A percentile compares a stretch with the other conserved stretches of the same genome.
Evolutionary conservation across 768 basidiomycete species (phyloP).

Genomic region (Russula virescens): DNA sequence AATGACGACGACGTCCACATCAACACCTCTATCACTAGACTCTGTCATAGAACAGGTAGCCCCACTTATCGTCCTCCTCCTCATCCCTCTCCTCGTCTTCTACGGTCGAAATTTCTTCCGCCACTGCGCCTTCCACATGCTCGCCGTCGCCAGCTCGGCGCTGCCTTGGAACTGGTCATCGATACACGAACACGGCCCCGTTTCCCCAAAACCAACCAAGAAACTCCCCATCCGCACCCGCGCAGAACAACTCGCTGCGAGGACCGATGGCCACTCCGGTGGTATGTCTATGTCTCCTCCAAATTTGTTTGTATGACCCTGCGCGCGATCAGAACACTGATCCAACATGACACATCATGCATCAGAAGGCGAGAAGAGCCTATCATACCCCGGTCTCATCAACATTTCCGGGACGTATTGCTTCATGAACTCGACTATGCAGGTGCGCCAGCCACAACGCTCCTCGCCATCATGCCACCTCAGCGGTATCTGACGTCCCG

Average conservation of each 20-base stretch:
- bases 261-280: slow-evolving; percentile 33
- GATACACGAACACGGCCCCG: slow-evolving; percentile 16
- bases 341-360: not conserved
- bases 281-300: slow-evolving; percentile 12
- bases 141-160: slow-evolving; percentile 49
- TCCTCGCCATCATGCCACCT: not conserved
- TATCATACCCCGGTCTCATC: slow-evolving; percentile 83
- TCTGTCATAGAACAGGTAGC: slow-evolving; percentile 48
- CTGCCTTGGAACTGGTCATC: slow-evolving; percentile 60
- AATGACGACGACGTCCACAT: slow-evolving; percentile 14
- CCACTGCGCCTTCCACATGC: slow-evolving; percentile 42
- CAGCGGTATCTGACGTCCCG: slow-evolving; percentile 17
- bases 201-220: slow-evolving; percentile 42
- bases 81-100: slow-evolving; percentile 36
- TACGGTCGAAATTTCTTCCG: slow-evolving; percentile 29
- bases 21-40: slow-evolving; percentile 12
- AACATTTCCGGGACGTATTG: slow-evolving; percentile 96
- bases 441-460: slow-evolving; percentile 39
- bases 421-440: slow-evolving; percentile 95
- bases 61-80: slow-evolving; percentile 49
- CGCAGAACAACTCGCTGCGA: slow-evolving; percentile 49
- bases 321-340: not conserved
- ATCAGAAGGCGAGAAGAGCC: slow-evolving; percentile 28
- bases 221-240: slow-evolving; percentile 44
- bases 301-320: not conserved